Base-by-base conservation (phyloP, 139 green algal species). In the Astrephomene gubernaculifera region DNA sequence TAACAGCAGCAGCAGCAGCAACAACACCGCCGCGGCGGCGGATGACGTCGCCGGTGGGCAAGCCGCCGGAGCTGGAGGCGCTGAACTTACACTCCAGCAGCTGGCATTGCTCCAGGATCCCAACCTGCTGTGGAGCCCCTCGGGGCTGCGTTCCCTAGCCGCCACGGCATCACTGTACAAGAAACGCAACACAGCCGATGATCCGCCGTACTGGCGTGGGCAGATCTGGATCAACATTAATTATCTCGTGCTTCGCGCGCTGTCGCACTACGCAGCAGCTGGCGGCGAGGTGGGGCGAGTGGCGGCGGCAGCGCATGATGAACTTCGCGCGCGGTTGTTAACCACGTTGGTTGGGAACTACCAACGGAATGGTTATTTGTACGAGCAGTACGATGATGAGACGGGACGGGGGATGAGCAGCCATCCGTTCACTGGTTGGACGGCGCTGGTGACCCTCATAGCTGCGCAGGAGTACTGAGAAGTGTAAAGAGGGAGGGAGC, bases 171-270 rank as follows among this genome's bases (percentile, higher is more conserved):
- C 78, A 45, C 76, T 98, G 49, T 97, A 98, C 88, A 86, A 90
- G 64, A 67, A 83, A 79, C 87, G 93, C 81, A 99, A 99, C 90
- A 99, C 97, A 1, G 81, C 93, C 81, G 93, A 99, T 81, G 96
- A 99, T 85, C 85, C 90, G 8, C 97, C 97, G 22, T 99, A 99
- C 90, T 99, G 97, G 97, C 88, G 97, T 2, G 94, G 94, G 1
- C 87, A 89, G 33, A 90, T 99, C 67, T 99, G 97, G 97, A 91
- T 98, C 81, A 99, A 99, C 89, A 82, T 99, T 82, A 99, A 99
- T 90, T 98, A 94, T 90, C 89, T 99, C 0, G 89, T 93, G 33
- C 90, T 99, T n/a, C 57, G 78, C 0, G 78, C 89, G 14, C 76
- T 95, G 60, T 39, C 83, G 4, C 69, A 92, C 71, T 95, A 94